phyloP scores from a whole-genome alignment of 1,284 basidiomycete species.

The Porodaedalea pini region DNA sequence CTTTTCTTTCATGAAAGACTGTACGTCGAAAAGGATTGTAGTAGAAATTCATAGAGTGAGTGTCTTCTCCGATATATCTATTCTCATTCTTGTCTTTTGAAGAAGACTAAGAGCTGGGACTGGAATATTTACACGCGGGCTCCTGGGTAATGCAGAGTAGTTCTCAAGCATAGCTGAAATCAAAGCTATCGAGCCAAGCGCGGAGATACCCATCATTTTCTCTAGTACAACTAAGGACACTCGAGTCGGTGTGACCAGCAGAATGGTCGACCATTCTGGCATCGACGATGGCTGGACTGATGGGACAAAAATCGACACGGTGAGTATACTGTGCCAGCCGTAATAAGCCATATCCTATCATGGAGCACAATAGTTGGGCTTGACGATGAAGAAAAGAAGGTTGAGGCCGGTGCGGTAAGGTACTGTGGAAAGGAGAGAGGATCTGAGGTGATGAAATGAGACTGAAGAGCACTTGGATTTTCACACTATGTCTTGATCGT shows the following conservation, averaged over 20 bases:
- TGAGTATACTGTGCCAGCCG: constrained; percentile 44
- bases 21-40: constrained; percentile 34
- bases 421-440: constrained; percentile 46
- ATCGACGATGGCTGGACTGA: constrained; percentile 68
- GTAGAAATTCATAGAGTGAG: constrained; percentile 70
- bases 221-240: constrained; percentile 46
- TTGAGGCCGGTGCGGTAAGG: constrained; percentile 44
- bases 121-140: constrained; percentile 74
- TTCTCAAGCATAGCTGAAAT: constrained; percentile 45
- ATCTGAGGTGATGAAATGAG: constrained; percentile 44
- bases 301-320: constrained; percentile 72
- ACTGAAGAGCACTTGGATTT: constrained; percentile 46
- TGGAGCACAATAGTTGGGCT: constrained; percentile 72
- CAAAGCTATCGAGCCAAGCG: constrained; percentile 68
- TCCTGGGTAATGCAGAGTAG: constrained; percentile 61
- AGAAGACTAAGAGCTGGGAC: constrained; percentile 70
- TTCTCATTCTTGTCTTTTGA: neutral
- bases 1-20: constrained; percentile 51
- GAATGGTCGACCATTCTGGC: constrained; percentile 60
- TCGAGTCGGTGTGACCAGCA: constrained; percentile 49
- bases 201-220: constrained; percentile 67
- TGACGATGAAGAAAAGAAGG: constrained; percentile 48
- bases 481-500: constrained; percentile 38
- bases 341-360: constrained; percentile 58
- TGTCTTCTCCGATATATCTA: constrained; percentile 7